A percentile compares a stretch with the other conserved stretches of the same genome.
phyloP scores from a whole-genome alignment of 208 protist species.

The Phytomonas francai region DNA sequence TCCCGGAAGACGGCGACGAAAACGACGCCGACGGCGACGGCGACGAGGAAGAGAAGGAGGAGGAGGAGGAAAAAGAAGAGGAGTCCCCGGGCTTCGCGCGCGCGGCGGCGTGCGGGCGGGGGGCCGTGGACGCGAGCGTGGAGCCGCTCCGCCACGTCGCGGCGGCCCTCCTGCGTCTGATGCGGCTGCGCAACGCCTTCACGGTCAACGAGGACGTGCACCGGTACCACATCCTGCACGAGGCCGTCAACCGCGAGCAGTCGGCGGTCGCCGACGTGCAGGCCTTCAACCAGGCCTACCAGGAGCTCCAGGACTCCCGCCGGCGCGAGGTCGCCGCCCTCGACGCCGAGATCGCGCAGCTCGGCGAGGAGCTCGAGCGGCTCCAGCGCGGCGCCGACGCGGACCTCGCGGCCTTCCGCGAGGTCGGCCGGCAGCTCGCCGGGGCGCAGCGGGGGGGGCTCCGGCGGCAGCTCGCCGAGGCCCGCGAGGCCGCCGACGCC shows the following conservation, averaged over 20 bases:
- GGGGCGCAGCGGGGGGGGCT: slow-evolving; percentile 30
- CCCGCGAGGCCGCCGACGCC: slow-evolving; percentile 29
- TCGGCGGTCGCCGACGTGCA: slow-evolving; percentile 83
- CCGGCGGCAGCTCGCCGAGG: slow-evolving; percentile 46
- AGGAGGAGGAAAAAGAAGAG: neutral
- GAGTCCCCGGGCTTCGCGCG: neutral
- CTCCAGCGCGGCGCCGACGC: slow-evolving; percentile 57
- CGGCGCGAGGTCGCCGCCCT: slow-evolving; percentile 52
- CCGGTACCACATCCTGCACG: slow-evolving; percentile 78
- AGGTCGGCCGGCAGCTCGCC: slow-evolving; percentile 44
- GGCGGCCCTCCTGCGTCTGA: slow-evolving; percentile 31
- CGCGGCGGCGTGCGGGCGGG: slow-evolving; percentile 12
- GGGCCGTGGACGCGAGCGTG: slow-evolving; percentile 34
- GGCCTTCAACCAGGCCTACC: slow-evolving; percentile 81
- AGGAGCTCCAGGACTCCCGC: slow-evolving; percentile 55
- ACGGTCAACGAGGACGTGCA: slow-evolving; percentile 87
- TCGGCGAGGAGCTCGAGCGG: slow-evolving; percentile 73
- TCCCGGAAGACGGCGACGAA: slow-evolving; percentile 13
- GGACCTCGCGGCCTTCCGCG: slow-evolving; percentile 57
- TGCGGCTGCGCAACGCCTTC: slow-evolving; percentile 57
- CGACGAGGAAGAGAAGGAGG: neutral
- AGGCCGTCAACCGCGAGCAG: slow-evolving; percentile 86
- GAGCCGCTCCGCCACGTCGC: slow-evolving; percentile 37
- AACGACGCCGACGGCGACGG: slow-evolving; percentile 1
- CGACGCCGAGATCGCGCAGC: slow-evolving; percentile 49